Evolutionary conservation across 1,139 yeast species (phyloP), one percentile per base, ranked within the genome.

Genomic region (Wickerhamomyces sp.): DNA sequence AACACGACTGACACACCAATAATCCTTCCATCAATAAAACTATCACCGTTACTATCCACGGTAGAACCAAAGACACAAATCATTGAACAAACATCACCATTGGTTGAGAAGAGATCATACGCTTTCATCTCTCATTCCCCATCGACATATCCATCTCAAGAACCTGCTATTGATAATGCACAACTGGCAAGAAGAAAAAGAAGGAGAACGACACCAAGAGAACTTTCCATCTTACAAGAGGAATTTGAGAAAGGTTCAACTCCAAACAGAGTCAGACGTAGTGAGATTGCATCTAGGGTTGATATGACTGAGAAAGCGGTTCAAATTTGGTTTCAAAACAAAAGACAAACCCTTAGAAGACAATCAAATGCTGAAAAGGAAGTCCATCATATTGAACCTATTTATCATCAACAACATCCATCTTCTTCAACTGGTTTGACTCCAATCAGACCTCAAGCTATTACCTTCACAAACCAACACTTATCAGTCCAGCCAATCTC

Each of bases 241-340:
- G 96, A 89, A 67, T 93, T 91, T 60, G 75, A 75, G 47, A 61
- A 71, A 43, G 91, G 95, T 45, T 72, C 81, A 40, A 89, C 95
- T 40, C 99, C 98, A 41, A 84, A 85, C 63, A 84, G 84, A 63
- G 68, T 75, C 42, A 75, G 85, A 59, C 78, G 98, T 56, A 73
- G 79, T 40, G 84, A 80, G 53, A 86, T 93, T 55, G 95, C 97
- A 14, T 66, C 69, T 34, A 78, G 74, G 53, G 95, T 93, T 38
- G 80, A 81, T 52, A 93, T 91, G 98, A 79, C 93, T n/a, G 97
- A 90, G 64, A 90, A 90, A 64, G 95, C 97, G 2, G 95, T 93
- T 31, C 98, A 93, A 68, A 89, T 93, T 53, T 93, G 99, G 99
- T 93, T 93, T 67, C 99, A 93, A 67, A 93, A 93, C 67, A 86